Base-by-base conservation (phyloP, 129 eudicot genomes). In the Oenanthe sinensis region DNA sequence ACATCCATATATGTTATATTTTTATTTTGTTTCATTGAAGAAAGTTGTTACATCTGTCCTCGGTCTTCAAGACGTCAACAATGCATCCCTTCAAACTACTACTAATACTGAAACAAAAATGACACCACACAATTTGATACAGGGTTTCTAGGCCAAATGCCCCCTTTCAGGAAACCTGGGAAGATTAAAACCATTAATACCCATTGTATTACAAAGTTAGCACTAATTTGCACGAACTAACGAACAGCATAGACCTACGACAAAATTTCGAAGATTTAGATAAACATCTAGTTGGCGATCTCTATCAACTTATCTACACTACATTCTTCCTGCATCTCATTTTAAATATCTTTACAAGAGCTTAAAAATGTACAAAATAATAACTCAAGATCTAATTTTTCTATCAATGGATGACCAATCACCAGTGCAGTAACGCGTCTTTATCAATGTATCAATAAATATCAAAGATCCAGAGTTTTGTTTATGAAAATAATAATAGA, bases 271-370 rank as follows among this genome's bases (percentile, higher is more conserved):
- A 60, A 10, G 33, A 60, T 24, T 4, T 5, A 7, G 1, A 71
- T 22, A 8, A 70, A 37, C 14, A 33, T 33, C 36, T n/a, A 42
- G 75, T 10, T 71, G 13, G 37, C n/a, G 15, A 71, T 71, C 36
- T 4, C 26, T 26, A 40, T 69, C 68, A 83, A 36, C 39, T 48
- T 33, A 43, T 45, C 80, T 50, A 76, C 67, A 33, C 46, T 28
- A 62, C 82, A 82, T 60, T 80, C 85, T 10, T 74, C 19, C 11
- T 79, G 79, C 78, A 68, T 16, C 11, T 83, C 87, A 54, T 81
- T 80, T 82, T 79, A 80, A 71, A 91, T 48, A 91, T 93, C 96
- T 84, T 91, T 91, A 91, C 17, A 86, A 77, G 24, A 55, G 26
- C 12, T 54, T 5, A 54, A 54, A 19, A 54, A 1, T 17, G 19